Base-by-base conservation (phyloP, 352 stramenopile genomes). In the Vaucheria bursata region DNA sequence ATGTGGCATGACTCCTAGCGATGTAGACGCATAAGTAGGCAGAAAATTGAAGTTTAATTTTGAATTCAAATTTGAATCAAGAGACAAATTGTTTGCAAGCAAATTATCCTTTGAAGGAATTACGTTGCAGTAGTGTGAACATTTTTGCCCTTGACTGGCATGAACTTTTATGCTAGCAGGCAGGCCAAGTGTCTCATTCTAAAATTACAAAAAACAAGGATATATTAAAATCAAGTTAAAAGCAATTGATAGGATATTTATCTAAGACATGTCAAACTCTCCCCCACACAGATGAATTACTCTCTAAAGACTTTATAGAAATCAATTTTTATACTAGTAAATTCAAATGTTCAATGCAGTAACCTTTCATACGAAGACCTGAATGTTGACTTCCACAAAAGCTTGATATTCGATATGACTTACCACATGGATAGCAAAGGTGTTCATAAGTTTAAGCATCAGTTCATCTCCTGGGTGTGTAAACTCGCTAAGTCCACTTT, bases 11-110 rank as follows among this genome's bases (percentile, higher is more conserved):
- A 86, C 73, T 32, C 37, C 78, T 12, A 86, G 38, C 25, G 32
- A 8, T n/a, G 77, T 39, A 32, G 38, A 29, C 33, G 81, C 81
- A 32, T 76, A 77, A 4, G 50, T 78, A 37, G 83, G 83, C 33
- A 86, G 72, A 38, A 85, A 86, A 71, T 86, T 86, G 68, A 86
- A 86, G 68, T 86, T 86, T 8, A 86, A 49, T 0, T 66, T 71
- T 31, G 2, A 2, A 7, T 2, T 2, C 7, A 2, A 2, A 7
- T 34, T 7, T 31, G 2, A 7, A 2, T 2, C 53, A 2, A 2
- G 2, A 2, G 2, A 31, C 2, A 31, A 32, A 4, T 31, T 31
- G 53, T 68, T 34, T 2, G 53, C 2, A n/a, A n/a, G n/a, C n/a
- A n/a, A n/a, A n/a, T n/a, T n/a, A n/a, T n/a, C n/a, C n/a, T n/a